Percentiles rank a stretch among this genome's conserved stretches.
Conservation (phyloP, 306 rosid species). For the Vicia faba region DNA sequence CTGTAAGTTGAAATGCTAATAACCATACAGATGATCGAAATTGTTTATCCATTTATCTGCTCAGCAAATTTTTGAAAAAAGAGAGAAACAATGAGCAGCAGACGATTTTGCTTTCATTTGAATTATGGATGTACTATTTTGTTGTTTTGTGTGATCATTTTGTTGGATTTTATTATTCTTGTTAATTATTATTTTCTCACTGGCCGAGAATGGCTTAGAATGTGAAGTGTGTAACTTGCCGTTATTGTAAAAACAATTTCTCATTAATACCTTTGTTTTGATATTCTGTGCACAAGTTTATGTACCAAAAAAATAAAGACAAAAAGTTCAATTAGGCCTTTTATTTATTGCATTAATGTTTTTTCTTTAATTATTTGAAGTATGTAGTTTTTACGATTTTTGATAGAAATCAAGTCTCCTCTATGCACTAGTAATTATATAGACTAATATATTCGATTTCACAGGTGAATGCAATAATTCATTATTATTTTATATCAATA, state of each 20-base stretch:
- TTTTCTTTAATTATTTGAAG: too few relatives aligned
- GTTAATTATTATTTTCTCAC: constrained; percentile 40
- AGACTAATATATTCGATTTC: too few relatives aligned
- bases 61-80: constrained; percentile 26
- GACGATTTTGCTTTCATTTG: constrained; percentile 39
- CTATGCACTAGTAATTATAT: too few relatives aligned
- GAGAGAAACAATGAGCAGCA: constrained; percentile 3
- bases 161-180: constrained; percentile 32
- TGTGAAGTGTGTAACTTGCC: constrained; percentile 35
- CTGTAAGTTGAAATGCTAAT: constrained; percentile 44
- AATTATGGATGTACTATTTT: constrained; percentile 37
- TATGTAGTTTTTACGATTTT: too few relatives aligned
- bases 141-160: constrained; percentile 36
- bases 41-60: constrained; percentile 35
- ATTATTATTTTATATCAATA: too few relatives aligned
- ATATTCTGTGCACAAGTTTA: too few relatives aligned
- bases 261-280: too few relatives aligned
- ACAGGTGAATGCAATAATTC: too few relatives aligned
- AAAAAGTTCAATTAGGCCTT: too few relatives aligned
- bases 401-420: too few relatives aligned
- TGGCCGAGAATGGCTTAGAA: constrained; percentile 26
- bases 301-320: too few relatives aligned
- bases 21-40: constrained; percentile 34
- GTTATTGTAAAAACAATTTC: not conserved
- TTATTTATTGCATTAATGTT: too few relatives aligned